Base-by-base conservation (phyloP, 176 grass and related monocot species). In the Oryza nivara region DNA sequence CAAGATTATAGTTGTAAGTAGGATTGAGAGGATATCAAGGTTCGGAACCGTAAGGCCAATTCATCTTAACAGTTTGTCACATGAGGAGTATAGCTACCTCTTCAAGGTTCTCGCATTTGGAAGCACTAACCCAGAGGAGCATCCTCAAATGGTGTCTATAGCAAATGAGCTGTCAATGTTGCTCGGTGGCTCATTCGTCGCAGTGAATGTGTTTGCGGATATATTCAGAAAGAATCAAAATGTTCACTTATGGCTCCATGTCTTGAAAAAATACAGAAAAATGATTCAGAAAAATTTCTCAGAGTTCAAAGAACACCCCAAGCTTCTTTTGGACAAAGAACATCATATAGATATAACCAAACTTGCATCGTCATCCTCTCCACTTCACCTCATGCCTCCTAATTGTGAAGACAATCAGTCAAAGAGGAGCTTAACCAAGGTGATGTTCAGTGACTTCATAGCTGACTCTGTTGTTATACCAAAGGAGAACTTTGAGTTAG, bases 41-140 rank as follows among this genome's bases (percentile, higher is more conserved):
- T 65, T 88, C 2, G 80, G 80, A 9, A 88, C 80, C 0, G 30
- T 72, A 43, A 66, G 70, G 16, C 67, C 74, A 9, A 4, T 88
- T 15, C 11, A 5, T 40, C 10, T 83, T 1, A 79, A 52, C 9
- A 49, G 20, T 16, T 85, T 85, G 10, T 49, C 76, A 1, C 13
- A 0, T 3, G 82, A 75, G 60, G 87, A 85, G 48, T 89, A 70
- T 9, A 80, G 47, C 40, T 89, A 80, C 71, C 63, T 85, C 28
- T 85, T 89, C 49, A 85, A 70, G 76, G 76, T 51, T 68, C 70
- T 89, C 9, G 71, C 82, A 8, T 89, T 85, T 43, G 82, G 87
- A 12, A 75, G 87, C 64, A 70, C 82, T 28, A 80, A 85, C 40
- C 43, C 48, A 3, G 15, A 89, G 5, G 77, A 81, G 5, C 64